Evolutionary conservation across 257 asterid genomes (phyloP).

Genomic region (Solanum phureja): DNA sequence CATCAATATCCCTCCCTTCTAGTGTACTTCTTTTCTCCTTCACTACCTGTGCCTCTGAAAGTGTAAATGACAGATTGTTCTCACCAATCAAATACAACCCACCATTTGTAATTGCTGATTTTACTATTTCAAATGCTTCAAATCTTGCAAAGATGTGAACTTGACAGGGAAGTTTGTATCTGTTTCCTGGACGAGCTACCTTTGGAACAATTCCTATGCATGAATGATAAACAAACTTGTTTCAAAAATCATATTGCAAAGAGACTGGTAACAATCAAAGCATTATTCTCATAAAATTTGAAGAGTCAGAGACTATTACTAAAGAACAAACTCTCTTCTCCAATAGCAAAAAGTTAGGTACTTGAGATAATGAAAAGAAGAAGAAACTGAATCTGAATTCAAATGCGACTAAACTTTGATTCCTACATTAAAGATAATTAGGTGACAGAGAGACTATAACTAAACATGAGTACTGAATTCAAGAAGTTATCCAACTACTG

Average conservation of each 20-base stretch:
- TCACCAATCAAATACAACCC: constrained; percentile 50
- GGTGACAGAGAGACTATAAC: not conserved
- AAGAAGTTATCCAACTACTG: not conserved
- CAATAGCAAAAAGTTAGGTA: not conserved
- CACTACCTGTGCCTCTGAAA: constrained; percentile 50
- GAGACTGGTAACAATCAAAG: not conserved
- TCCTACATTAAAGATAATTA: not conserved
- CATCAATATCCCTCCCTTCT: constrained; percentile 58
- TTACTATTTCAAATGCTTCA: constrained; percentile 41
- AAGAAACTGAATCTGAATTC: not conserved
- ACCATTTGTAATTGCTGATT: constrained; percentile 27
- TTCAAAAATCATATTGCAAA: not conserved
- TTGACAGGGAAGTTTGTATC: constrained; percentile 52
- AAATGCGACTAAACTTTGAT: not conserved
- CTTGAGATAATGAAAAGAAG: not conserved
- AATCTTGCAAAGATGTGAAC: constrained; percentile 60
- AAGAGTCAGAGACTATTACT: not conserved
- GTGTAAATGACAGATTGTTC: constrained; percentile 24
- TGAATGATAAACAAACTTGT: not conserved
- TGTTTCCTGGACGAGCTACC: constrained; percentile 27
- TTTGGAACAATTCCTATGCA: constrained; percentile 70
- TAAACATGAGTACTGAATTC: not conserved
- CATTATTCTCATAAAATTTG: not conserved
- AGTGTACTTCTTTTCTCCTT: constrained; percentile 23
- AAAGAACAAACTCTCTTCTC: not conserved